A percentile compares a stretch with the other conserved stretches of the same genome.
Conservation (phyloP, 768 basidiomycete species). For the Collybia sp. region DNA sequence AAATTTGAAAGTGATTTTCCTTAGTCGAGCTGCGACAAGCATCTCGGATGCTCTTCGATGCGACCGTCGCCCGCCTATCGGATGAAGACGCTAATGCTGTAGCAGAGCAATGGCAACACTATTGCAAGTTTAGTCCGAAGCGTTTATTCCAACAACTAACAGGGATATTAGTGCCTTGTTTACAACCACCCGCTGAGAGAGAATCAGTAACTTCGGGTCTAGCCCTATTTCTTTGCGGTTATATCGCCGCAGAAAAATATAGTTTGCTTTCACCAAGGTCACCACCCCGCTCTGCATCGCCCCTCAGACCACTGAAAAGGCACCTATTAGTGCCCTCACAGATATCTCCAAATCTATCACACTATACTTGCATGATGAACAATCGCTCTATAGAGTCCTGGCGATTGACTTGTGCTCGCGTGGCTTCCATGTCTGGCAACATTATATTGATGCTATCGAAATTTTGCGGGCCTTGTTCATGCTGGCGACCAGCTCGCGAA, state of each 20-base stretch:
- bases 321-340: slow-evolving; percentile 57
- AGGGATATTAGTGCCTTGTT: slow-evolving; percentile 45
- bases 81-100: slow-evolving; percentile 60
- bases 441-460: slow-evolving; percentile 87
- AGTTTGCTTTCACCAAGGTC: slow-evolving; percentile 71
- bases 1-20: slow-evolving; percentile 2
- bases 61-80: slow-evolving; percentile 59
- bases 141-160: background rate
- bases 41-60: slow-evolving; percentile 74
- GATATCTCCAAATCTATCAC: slow-evolving; percentile 84
- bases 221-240: slow-evolving; percentile 79
- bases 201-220: slow-evolving; percentile 57
- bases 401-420: slow-evolving; percentile 89
- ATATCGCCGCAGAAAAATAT: slow-evolving; percentile 78
- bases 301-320: slow-evolving; percentile 1
- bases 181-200: slow-evolving; percentile 56
- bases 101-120: slow-evolving; percentile 61
- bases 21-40: slow-evolving; percentile 74
- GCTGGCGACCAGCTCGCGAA: slow-evolving; percentile 68
- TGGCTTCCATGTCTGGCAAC: slow-evolving; percentile 93
- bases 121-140: slow-evolving; percentile 36
- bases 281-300: slow-evolving; percentile 5
- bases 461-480: slow-evolving; percentile 81
- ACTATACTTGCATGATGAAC: slow-evolving; percentile 71
- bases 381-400: slow-evolving; percentile 58